Base-by-base conservation (phyloP, 164 flowering plant genomes). In the Vitis rotundifolia region DNA sequence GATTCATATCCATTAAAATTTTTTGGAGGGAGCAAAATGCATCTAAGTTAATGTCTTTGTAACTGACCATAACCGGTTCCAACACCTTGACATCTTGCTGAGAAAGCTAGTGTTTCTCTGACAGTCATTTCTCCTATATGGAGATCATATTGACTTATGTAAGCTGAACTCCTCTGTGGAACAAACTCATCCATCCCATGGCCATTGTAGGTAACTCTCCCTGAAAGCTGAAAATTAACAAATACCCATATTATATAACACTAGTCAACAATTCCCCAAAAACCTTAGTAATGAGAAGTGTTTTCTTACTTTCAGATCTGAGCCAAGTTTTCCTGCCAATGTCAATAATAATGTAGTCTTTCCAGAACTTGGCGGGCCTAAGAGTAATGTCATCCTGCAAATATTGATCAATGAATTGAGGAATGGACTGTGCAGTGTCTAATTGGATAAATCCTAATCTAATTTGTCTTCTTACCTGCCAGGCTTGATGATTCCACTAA, bases 401-500 rank as follows among this genome's bases (percentile, higher is more conserved):
- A 63, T 6, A 14, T 1, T 0, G 11, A 37, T 47, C 8, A 55
- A 62, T 7, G 11, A 51, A 50, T 12, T 18, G 7, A 49, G 22
- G 15, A 55, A 28, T 19, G 1, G 8, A 69, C 16, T 26, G 13
- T 29, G n/a, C 6, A 58, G 5, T 29, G 26, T 31, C 16, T 16
- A 13, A 15, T 47, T 2, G 55, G 49, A 2, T 8, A 0, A 66
- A 3, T 19, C 29, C 44, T 19, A 44, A n/a, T 49, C 3, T 13
- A 63, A 37, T 13, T 26, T 29, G 50, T n/a, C 63, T 66, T 58
- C 66, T 76, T 19, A 87, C 93, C 93, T 83, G 67, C 80, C n/a
- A 49, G 97, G 94, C 79, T 87, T 91, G 76, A 91, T 72, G 51
- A 83, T 76, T 52, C 97, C 97, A 67, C 88, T 89, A 19, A 88